Percentiles rank a stretch among this genome's conserved stretches.
phyloP scores from a whole-genome alignment of 441 rosid species.

The Populus hybrid region DNA sequence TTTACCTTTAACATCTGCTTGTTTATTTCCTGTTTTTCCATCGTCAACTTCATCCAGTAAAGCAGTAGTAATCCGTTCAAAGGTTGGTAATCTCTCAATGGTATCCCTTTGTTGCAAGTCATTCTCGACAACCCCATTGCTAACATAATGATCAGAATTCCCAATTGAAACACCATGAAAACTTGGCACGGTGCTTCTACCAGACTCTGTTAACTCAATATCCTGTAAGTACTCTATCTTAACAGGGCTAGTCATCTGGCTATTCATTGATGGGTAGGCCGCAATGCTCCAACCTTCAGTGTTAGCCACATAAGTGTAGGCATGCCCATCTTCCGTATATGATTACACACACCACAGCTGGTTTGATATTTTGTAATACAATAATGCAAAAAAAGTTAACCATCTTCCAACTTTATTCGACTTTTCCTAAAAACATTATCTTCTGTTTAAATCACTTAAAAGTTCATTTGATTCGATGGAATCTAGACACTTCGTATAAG shows the following conservation, averaged over 20 bases:
- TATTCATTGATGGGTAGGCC: constrained; percentile 14
- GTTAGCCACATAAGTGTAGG: background rate
- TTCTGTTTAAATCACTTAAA: background rate
- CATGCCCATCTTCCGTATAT: background rate
- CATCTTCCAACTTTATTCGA: background rate
- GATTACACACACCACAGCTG: background rate
- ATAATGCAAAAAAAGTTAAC: background rate
- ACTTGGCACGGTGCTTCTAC: constrained; percentile 37
- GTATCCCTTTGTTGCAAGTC: constrained; percentile 29
- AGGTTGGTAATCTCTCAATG: constrained; percentile 40
- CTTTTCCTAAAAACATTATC: background rate
- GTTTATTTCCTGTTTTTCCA: background rate
- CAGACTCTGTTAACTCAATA: constrained; percentile 33
- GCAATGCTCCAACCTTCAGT: background rate
- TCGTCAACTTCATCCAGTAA: constrained; percentile 26
- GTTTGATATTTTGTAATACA: background rate
- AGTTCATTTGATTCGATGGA: background rate
- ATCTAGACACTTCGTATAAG: background rate
- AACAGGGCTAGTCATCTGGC: constrained; percentile 26
- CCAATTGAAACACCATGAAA: constrained; percentile 19
- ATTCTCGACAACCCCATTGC: constrained; percentile 8
- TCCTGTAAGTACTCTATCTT: constrained; percentile 27
- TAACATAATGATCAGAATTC: constrained; percentile 13
- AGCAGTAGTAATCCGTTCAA: constrained; percentile 35
- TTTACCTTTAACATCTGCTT: constrained; percentile 30